Evolutionary conservation across 805 yeast genomes (phyloP).

Genomic region (Metschnikowia cerradonensis): DNA sequence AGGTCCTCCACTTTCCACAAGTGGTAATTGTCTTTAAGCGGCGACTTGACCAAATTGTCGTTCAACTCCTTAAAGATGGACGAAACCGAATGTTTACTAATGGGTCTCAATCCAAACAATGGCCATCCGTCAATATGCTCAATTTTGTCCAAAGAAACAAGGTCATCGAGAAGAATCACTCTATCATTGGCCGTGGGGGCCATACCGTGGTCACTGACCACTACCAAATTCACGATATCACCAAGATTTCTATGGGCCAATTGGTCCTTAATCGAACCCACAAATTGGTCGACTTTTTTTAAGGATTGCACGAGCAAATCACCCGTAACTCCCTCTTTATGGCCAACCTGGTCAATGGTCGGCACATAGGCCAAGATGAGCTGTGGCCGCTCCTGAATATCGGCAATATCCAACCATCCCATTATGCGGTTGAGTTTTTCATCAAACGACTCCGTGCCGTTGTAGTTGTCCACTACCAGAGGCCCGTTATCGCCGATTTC

Average conservation of each 20-base stretch:
- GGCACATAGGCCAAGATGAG: constrained; percentile 76
- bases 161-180: constrained; percentile 67
- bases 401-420: constrained; percentile 59
- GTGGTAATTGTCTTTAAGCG: constrained; percentile 33
- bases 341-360: constrained; percentile 76
- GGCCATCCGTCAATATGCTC: constrained; percentile 83
- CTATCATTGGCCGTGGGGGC: constrained; percentile 76
- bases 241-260: constrained; percentile 53
- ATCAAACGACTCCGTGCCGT: constrained; percentile 57
- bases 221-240: constrained; percentile 64
- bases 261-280: constrained; percentile 47
- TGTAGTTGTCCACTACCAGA: constrained; percentile 56
- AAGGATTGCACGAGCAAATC: constrained; percentile 51
- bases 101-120: constrained; percentile 71
- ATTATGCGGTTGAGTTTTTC: constrained; percentile 56
- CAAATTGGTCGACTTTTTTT: constrained; percentile 59
- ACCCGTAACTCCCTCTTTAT: constrained; percentile 65
- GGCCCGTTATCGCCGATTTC: constrained; percentile 43
- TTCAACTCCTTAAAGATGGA: constrained; percentile 46
- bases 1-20: constrained; percentile 55
- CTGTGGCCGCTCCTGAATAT: constrained; percentile 61
- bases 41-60: constrained; percentile 23
- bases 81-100: constrained; percentile 30
- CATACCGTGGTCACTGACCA: constrained; percentile 94
- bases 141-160: constrained; percentile 50